phyloP scores from a whole-genome alignment of 1,284 basidiomycete species.

The Moesziomyces sp. region DNA sequence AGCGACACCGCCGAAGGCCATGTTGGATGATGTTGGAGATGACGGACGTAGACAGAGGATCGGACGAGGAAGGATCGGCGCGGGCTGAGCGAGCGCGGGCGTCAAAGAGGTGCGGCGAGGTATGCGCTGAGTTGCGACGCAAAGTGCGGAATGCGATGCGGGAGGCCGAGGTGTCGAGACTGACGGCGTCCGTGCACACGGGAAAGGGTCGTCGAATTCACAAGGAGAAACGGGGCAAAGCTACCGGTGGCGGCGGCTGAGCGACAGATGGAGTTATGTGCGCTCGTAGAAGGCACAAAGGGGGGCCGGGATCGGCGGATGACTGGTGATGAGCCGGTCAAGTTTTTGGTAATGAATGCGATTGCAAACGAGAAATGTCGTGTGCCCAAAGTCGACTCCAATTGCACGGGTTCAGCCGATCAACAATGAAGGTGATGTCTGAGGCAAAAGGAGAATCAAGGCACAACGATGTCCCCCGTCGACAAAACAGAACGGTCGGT shows the following conservation, averaged over 20 bases:
- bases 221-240: conserved; percentile 1
- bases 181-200: conserved; percentile 4
- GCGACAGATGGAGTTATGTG: conserved; percentile 6
- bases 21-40: conserved; percentile 13
- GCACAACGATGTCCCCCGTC: conserved; percentile 36
- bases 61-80: neutral
- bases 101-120: conserved; percentile 16
- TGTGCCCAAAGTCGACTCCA: too few species aligned
- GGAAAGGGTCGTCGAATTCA: conserved; percentile 3
- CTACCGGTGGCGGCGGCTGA: conserved; percentile 1
- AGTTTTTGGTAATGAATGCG: conserved; percentile 18
- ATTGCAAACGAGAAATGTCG: neutral
- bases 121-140: conserved; percentile 17
- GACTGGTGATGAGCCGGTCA: conserved; percentile 14
- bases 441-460: conserved; percentile 23
- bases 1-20: conserved; percentile 53
- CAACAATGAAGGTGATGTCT: conserved; percentile 45
- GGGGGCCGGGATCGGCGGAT: conserved; percentile 12
- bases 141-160: neutral
- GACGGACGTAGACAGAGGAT: conserved; percentile 1
- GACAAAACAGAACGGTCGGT: conserved; percentile 42
- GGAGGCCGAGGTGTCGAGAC: conserved; percentile 1
- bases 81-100: conserved; percentile 3
- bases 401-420: conserved; percentile 5
- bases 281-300: conserved; percentile 12